Evolutionary conservation across 129 eudicot species (phyloP).

Genomic region (Flaveria sonorensis): DNA sequence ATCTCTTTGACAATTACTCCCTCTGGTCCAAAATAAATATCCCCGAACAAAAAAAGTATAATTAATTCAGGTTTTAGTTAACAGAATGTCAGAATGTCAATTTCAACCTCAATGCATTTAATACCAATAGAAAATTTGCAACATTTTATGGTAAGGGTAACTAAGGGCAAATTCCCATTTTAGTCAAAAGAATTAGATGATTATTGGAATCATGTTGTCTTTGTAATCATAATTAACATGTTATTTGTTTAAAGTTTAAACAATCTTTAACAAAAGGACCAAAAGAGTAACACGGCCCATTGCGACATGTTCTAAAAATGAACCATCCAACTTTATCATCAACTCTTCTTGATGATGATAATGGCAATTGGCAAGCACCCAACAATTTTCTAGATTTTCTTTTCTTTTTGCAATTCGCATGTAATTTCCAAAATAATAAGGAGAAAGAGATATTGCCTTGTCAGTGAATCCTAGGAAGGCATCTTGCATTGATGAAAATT

Average conservation of each 20-base stretch:
- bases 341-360: constrained; percentile 4
- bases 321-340: not conserved
- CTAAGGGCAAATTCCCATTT: not conserved
- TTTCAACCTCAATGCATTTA: not conserved
- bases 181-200: not conserved
- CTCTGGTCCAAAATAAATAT: not conserved
- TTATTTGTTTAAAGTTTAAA: not conserved
- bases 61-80: not conserved
- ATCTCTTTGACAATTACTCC: not conserved
- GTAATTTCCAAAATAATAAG: constrained; percentile 2
- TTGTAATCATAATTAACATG: not conserved
- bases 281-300: not conserved
- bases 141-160: not conserved
- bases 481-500: constrained; percentile 91
- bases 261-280: not conserved
- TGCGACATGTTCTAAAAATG: too few species aligned
- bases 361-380: not conserved
- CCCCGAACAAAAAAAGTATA: not conserved
- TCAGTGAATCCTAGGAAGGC: constrained; percentile 80
- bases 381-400: not conserved
- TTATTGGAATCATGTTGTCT: not conserved
- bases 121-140: not conserved
- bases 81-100: not conserved
- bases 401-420: constrained; percentile 1
- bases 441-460: constrained; percentile 49